These are phyloP conservation scores for Pseudoscleropodium purum DNA, from an alignment of 225 moss, liverwort and hornwort species.

Conservation along the genomic window DNA sequence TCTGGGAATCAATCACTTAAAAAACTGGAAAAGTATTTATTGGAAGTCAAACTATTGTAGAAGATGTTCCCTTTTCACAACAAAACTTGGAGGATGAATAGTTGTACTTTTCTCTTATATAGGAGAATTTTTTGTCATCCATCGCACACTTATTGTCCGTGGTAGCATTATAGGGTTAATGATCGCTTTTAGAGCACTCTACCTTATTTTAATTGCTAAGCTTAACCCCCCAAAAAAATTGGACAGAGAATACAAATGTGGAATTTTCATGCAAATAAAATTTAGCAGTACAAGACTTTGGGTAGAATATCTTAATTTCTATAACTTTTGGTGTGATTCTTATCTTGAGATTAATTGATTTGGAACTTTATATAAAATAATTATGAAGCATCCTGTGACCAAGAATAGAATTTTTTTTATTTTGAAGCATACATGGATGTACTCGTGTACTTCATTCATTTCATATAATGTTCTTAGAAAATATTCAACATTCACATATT, in stretches of 20 bases:
- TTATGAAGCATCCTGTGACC: not conserved
- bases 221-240: not conserved
- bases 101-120: too few species aligned
- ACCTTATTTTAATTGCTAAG: not conserved
- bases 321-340: not conserved
- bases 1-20: too few species aligned
- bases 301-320: not conserved
- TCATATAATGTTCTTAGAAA: not conserved
- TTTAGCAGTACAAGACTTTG: not conserved
- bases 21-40: too few species aligned
- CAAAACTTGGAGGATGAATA: too few species aligned
- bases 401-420: fast-evolving
- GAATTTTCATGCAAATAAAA: not conserved
- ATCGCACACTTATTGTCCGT: too few species aligned
- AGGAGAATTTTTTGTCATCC: too few species aligned
- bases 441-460: not conserved
- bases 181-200: too few species aligned
- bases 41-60: too few species aligned
- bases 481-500: fast-evolving
- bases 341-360: not conserved
- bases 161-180: too few species aligned
- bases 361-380: not conserved
- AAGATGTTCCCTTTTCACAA: too few species aligned
- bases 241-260: too few species aligned
- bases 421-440: not conserved